Evolutionary conservation across 768 basidiomycete genomes (phyloP).

Genomic region (Boletellus ananas): DNA sequence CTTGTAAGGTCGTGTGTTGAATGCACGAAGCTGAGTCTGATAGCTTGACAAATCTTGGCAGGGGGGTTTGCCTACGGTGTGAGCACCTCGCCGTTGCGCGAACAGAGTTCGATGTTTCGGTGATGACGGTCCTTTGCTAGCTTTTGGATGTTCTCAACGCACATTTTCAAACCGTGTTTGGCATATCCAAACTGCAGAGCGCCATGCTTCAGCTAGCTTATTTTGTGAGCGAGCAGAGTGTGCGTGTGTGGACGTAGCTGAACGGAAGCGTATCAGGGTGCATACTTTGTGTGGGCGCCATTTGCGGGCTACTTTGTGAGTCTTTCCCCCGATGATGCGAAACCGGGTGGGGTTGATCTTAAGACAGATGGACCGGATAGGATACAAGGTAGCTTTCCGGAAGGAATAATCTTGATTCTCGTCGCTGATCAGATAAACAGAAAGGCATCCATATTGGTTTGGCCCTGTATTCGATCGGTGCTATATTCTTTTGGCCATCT

Average conservation of each 20-base stretch:
- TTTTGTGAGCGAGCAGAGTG: conserved; percentile 42
- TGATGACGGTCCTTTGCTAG: conserved; percentile 33
- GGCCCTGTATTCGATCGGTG: conserved; percentile 57
- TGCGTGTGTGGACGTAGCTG: not conserved
- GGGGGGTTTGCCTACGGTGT: conserved; percentile 71
- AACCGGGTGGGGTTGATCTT: not conserved
- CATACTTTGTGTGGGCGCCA: conserved; percentile 59
- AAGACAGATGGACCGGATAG: conserved; percentile 52
- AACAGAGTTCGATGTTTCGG: not conserved
- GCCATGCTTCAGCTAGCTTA: conserved; percentile 74
- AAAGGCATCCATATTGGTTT: conserved; percentile 64
- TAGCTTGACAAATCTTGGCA: conserved; percentile 11
- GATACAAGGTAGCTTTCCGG: conserved; percentile 55
- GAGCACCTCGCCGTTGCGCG: conserved; percentile 17
- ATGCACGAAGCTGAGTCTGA: not conserved
- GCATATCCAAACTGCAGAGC: conserved; percentile 65
- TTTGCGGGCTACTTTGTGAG: conserved; percentile 55
- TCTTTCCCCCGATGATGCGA: conserved; percentile 6
- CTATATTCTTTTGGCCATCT: conserved; percentile 77
- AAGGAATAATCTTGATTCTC: not conserved
- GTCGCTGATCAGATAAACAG: conserved; percentile 19
- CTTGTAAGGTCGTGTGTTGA: conserved; percentile 41
- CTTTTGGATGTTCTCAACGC: conserved; percentile 66
- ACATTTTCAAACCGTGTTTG: conserved; percentile 70
- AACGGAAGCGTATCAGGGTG: conserved; percentile 37